A percentile compares a stretch with the other conserved stretches of the same genome.
Conservation (phyloP, 106 monocot species). For the Dendrobium chrysotoxum region DNA sequence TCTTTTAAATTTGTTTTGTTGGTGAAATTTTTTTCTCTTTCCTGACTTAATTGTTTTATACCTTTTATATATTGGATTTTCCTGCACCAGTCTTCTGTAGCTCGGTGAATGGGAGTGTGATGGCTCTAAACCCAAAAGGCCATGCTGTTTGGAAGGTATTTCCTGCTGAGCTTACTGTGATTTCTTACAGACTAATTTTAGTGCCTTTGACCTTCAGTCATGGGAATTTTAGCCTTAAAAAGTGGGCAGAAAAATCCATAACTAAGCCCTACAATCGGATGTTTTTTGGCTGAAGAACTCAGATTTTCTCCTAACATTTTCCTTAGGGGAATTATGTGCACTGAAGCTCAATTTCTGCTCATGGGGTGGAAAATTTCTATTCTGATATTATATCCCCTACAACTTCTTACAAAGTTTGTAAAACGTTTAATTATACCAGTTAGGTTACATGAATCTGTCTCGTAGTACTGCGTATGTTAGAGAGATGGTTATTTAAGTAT, state of each 20-base stretch:
- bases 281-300: not conserved
- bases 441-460: no score
- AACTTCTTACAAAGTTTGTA: no score
- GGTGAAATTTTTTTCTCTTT: not conserved
- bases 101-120: slow-evolving; percentile 68
- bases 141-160: slow-evolving; percentile 71
- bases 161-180: not conserved
- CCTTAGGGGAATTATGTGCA: not conserved
- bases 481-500: not conserved
- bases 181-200: not conserved
- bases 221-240: not conserved
- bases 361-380: not conserved
- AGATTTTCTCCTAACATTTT: not conserved
- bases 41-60: not conserved
- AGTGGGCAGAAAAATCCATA: not conserved
- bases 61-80: not conserved
- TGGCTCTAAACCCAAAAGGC: slow-evolving; percentile 51
- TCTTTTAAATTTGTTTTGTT: not conserved
- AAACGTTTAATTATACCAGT: no score
- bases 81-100: slow-evolving; percentile 65
- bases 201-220: not conserved
- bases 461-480: not conserved
- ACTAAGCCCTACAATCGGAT: not conserved
- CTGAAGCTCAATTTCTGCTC: not conserved
- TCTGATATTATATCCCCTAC: not conserved